These are phyloP conservation scores for Tetradesmus obliquus DNA, from an alignment of 139 green algal species.

Conservation along the genomic window DNA sequence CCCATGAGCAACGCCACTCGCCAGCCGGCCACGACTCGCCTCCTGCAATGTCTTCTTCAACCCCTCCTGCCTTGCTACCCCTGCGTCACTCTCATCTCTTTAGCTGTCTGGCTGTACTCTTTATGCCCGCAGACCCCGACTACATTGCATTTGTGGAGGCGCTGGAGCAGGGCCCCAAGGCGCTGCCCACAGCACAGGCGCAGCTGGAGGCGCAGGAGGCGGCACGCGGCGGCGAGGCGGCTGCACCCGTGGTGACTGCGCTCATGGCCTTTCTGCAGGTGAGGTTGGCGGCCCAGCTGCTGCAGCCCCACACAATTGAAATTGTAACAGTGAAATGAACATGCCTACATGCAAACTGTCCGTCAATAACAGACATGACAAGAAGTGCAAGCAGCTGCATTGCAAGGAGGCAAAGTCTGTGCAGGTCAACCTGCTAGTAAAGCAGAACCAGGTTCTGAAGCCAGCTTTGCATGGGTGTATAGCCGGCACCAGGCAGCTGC, in stretches of 20 bases:
- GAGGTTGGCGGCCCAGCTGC: background rate
- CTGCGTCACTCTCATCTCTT: no score
- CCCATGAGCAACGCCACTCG: no score
- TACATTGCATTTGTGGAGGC: slow-evolving; percentile 72
- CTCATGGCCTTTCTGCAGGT: slow-evolving; percentile 56
- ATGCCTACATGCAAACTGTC: background rate
- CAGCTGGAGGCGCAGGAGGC: slow-evolving; percentile 54
- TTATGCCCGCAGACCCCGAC: slow-evolving; percentile 67
- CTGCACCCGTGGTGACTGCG: slow-evolving; percentile 44
- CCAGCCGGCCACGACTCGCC: no score
- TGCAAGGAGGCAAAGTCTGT: no score
- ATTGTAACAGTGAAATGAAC: no score
- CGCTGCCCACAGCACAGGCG: slow-evolving; percentile 57
- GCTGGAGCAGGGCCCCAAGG: slow-evolving; percentile 58
- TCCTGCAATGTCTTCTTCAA: background rate
- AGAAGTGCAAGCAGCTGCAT: background rate
- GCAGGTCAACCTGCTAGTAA: no score
- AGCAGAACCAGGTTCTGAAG: no score
- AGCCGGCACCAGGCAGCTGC: no score
- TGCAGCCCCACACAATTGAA: no score
- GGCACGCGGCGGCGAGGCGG: background rate
- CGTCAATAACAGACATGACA: background rate
- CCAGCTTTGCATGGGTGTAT: no score
- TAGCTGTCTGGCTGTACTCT: no score
- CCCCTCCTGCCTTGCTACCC: no score